Evolutionary conservation across 768 basidiomycete species (phyloP), one percentile per base, ranked within the genome.

Genomic region (Amanita brunnescens): DNA sequence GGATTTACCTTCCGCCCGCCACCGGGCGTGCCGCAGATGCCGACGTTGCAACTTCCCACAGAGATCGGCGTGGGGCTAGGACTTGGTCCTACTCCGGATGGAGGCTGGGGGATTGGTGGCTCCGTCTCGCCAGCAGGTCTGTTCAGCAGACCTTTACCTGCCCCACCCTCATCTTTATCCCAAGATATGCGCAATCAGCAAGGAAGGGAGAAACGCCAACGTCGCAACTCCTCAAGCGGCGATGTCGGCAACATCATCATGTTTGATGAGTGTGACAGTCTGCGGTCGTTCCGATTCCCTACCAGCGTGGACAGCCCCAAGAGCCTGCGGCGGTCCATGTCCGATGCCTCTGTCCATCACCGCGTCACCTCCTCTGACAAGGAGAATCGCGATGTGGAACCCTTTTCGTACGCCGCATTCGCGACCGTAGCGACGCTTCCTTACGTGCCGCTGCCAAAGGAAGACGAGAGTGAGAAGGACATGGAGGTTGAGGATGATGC

Each of bases 271-370:
- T 82, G 77, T 23, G 80, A 82, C 54, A 80, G 75, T 21, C 83
- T 91, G 79, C 58, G 74, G 5, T 83, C 86, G 3, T 91, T 89
- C 75, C 80, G 78, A 60, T 91, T 90, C 76, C 88, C 87, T 12
- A 69, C 70, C 5, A 60, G 71, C 18, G 62, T 70, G 13, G 74
- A 77, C 7, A 78, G 80, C 3, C 77, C 79, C 14, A 67, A 70
- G 49, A 73, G 70, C 43, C 65, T 74, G 58, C 58, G 35, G 61
- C 67, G 37, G 58, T 66, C 5, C 64, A 65, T 20, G 60, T 51
- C 50, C 7, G 50, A 51, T 44, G 50, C 50, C 8, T 51, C 50
- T 2, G 50, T 51, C 6, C 52, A 23, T 40, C 56, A 46, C 16
- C 54, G 53, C 33, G 62, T 63, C 29, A 67, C 77, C 45, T 75